Conservation (phyloP, 768 basidiomycete species). For the Lactifluus echinatus region DNA sequence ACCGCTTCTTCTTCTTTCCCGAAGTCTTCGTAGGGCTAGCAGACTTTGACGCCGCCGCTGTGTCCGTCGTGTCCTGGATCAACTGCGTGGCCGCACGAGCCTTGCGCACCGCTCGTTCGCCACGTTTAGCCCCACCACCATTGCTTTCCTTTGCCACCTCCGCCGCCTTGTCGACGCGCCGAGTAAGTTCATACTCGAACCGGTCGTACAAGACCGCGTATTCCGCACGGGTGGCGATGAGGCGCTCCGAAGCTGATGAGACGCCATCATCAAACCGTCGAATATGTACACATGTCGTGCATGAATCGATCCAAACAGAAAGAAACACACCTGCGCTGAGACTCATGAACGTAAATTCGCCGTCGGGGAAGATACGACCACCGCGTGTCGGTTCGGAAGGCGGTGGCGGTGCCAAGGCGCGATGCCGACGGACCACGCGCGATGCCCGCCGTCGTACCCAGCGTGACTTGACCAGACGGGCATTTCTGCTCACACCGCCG, state of each 20-base stretch:
- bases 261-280: constrained; percentile 21
- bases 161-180: constrained; percentile 52
- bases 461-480: constrained; percentile 25
- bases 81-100: constrained; percentile 27
- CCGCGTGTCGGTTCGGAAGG: constrained; percentile 27
- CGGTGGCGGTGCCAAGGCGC: constrained; percentile 30
- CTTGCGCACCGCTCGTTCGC: constrained; percentile 13
- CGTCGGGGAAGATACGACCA: constrained; percentile 39
- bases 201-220: constrained; percentile 53
- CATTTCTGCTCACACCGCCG: background rate
- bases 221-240: constrained; percentile 60
- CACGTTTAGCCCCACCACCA: constrained; percentile 24
- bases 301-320: constrained; percentile 22
- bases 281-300: constrained; percentile 18
- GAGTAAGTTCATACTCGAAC: constrained; percentile 66
- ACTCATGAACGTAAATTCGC: constrained; percentile 53
- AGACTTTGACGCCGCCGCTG: constrained; percentile 23
- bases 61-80: constrained; percentile 32
- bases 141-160: constrained; percentile 45
- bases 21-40: constrained; percentile 24
- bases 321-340: constrained; percentile 62
- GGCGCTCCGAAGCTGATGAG: constrained; percentile 59
- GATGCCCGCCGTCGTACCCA: constrained; percentile 47
- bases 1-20: constrained; percentile 89
- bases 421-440: constrained; percentile 41